These are phyloP conservation scores for Actinomucor elegans DNA, from an alignment of 371 early-diverging fungal species.

Conservation along the genomic window DNA sequence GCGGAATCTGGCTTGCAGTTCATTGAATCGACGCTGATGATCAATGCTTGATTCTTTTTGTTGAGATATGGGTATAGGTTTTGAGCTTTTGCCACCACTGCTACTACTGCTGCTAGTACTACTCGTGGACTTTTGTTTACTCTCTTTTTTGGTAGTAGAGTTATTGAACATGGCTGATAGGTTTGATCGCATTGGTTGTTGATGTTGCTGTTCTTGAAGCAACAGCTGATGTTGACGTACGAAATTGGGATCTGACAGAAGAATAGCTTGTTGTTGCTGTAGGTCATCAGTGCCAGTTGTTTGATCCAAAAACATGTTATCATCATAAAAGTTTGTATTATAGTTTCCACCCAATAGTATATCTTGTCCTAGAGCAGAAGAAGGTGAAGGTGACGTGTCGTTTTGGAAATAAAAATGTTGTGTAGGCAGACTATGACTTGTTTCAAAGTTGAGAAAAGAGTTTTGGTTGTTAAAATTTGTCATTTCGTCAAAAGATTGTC, in stretches of 20 bases:
- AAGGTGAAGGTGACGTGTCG: neutral
- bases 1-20: constrained; percentile 27
- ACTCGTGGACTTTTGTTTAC: neutral
- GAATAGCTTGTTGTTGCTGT: constrained; percentile 19
- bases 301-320: neutral
- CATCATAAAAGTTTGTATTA: neutral
- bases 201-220: constrained; percentile 14
- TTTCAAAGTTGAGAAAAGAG: constrained; percentile 13
- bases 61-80: constrained; percentile 18
- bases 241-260: constrained; percentile 32
- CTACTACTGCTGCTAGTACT: neutral
- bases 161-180: constrained; percentile 24
- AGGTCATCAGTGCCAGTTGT: neutral
- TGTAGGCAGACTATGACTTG: constrained; percentile 10
- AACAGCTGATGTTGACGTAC: constrained; percentile 27
- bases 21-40: constrained; percentile 28
- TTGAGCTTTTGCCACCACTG: neutral
- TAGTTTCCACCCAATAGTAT: neutral
- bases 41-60: constrained; percentile 11
- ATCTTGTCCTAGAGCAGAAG: constrained; percentile 8
- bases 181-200: constrained; percentile 7
- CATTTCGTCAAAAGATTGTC: constrained; percentile 17
- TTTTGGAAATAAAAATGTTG: constrained; percentile 4
- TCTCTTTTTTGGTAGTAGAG: constrained; percentile 5
- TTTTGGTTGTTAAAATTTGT: constrained; percentile 5